Conservation (phyloP, 306 rosid species). For the Rosa chinensis region DNA sequence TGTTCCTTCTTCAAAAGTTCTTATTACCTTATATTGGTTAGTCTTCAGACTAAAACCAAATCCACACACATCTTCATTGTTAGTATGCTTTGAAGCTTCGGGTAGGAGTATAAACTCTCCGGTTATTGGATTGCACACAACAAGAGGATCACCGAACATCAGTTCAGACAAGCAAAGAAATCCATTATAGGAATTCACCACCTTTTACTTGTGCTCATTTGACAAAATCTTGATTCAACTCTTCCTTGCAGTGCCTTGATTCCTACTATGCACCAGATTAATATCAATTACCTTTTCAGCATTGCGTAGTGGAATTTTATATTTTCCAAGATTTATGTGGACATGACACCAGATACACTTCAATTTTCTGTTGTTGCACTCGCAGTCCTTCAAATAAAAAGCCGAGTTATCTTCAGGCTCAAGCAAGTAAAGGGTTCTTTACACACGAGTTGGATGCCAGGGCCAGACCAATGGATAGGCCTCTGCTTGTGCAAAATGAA, state of each 20-base stretch:
- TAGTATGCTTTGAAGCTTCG: not conserved
- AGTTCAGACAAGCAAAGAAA: slow-evolving; percentile 18
- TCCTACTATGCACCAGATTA: not conserved
- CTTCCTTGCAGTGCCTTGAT: not conserved
- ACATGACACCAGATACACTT: not conserved
- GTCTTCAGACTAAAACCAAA: slow-evolving; percentile 12
- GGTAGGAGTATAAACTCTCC: slow-evolving; percentile 1
- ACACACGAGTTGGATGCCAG: not conserved
- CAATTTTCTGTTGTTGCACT: not conserved
- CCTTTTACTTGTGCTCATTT: slow-evolving; percentile 2
- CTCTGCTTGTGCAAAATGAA: slow-evolving; percentile 5
- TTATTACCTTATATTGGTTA: slow-evolving; percentile 9
- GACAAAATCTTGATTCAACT: not conserved
- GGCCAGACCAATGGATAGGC: slow-evolving; percentile 9
- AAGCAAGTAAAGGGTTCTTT: slow-evolving; percentile 17
- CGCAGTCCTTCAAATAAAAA: not conserved
- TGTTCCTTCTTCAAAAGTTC: not conserved
- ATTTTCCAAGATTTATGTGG: slow-evolving; percentile 8
- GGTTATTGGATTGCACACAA: not conserved
- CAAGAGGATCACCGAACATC: not conserved
- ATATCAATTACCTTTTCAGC: slow-evolving; percentile 1
- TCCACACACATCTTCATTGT: not conserved
- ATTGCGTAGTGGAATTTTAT: slow-evolving; percentile 33
- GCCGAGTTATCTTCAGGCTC: slow-evolving; percentile 10
- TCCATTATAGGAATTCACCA: slow-evolving; percentile 11